Conservation (phyloP, 2,329 filamentous ascomycete species). For the Sporothrix mexicana region DNA sequence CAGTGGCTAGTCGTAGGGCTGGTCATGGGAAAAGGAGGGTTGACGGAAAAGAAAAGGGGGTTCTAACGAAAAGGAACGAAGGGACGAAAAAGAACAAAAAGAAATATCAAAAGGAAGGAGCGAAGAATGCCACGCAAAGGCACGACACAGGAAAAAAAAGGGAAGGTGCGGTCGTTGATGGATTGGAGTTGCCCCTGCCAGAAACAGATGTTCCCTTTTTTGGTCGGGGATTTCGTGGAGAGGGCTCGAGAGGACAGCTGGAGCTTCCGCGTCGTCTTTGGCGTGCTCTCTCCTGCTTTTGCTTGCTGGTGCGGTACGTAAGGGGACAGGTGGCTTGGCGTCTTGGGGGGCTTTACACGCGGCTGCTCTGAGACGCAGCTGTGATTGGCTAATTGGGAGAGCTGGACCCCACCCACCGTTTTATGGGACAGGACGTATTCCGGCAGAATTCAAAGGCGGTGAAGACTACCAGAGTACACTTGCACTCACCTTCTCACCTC, state of each 20-base stretch:
- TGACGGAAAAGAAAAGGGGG: neutral
- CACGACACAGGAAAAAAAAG: constrained; percentile 4
- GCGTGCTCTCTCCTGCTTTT: constrained; percentile 10
- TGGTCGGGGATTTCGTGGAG: constrained; percentile 30
- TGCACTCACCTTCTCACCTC: neutral
- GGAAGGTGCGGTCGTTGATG: constrained; percentile 27
- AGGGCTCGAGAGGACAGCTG: constrained; percentile 34
- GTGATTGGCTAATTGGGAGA: constrained; percentile 22
- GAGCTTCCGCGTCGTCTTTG: constrained; percentile 33
- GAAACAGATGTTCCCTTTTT: constrained; percentile 27
- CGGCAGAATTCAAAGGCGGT: constrained; percentile 34
- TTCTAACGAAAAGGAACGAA: neutral
- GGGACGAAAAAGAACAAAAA: neutral
- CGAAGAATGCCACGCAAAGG: constrained; percentile 9
- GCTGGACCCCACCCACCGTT: constrained; percentile 20
- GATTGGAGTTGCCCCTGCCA: constrained; percentile 26
- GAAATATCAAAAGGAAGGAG: constrained; percentile 12
- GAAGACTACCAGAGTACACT: neutral
- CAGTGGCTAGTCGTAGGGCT: constrained; percentile 7
- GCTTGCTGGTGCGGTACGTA: constrained; percentile 17
- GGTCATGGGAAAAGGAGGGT: neutral
- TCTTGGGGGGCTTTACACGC: constrained; percentile 29
- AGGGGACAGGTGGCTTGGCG: constrained; percentile 32
- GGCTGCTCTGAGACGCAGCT: constrained; percentile 23
- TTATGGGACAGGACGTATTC: neutral